Evolutionary conservation across 139 green algal genomes (phyloP).

Genomic region (Deuterostichococcus epilithicus): DNA sequence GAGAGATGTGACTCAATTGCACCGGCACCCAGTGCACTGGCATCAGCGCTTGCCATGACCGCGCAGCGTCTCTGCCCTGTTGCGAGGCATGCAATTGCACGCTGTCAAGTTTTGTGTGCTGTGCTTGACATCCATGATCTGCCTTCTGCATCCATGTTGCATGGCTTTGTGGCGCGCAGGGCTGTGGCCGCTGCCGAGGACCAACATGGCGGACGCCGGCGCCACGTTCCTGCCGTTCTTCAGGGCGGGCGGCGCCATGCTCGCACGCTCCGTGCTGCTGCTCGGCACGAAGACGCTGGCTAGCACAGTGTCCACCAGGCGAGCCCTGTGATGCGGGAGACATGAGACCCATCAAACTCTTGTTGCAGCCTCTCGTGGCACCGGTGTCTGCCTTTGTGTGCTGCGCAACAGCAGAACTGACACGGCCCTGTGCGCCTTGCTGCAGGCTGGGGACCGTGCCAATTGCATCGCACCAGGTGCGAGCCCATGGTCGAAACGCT

Average conservation of each 20-base stretch:
- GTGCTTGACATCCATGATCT: too few species aligned
- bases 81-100: too few species aligned
- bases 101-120: too few species aligned
- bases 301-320: conserved; percentile 49
- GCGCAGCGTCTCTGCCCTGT: too few species aligned
- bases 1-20: not conserved
- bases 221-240: conserved; percentile 36
- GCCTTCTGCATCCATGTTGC: not conserved
- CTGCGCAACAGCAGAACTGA: too few species aligned
- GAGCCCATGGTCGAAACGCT: too few species aligned
- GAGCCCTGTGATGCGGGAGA: too few species aligned
- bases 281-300: conserved; percentile 69
- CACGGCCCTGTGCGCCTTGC: too few species aligned
- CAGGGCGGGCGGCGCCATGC: conserved; percentile 48
- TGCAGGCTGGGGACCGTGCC: conserved; percentile 44
- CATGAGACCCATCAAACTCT: too few species aligned
- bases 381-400: too few species aligned
- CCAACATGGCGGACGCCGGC: not conserved
- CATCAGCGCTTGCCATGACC: not conserved
- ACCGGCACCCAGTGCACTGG: not conserved
- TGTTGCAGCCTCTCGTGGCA: too few species aligned
- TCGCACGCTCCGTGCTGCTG: conserved; percentile 62
- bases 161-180: not conserved
- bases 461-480: conserved; percentile 65
- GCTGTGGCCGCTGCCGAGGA: not conserved